phyloP scores from a whole-genome alignment of 2,329 filamentous ascomycete genomes.

The Phymatotrichopsis omnivora region DNA sequence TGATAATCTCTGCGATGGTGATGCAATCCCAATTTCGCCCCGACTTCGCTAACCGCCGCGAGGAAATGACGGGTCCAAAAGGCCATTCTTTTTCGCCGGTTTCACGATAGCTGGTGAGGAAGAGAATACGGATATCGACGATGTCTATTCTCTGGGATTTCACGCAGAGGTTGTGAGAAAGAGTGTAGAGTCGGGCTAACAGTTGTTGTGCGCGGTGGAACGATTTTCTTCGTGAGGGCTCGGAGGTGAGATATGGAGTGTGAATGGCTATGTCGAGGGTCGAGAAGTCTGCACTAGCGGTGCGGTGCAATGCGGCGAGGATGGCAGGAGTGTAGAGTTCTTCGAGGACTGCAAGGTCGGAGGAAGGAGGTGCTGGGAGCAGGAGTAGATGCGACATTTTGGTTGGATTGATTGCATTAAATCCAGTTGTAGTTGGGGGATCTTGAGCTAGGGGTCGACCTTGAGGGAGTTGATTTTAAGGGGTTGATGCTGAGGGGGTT shows the following conservation, averaged over 20 bases:
- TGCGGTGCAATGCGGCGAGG: no score
- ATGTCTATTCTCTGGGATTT: conserved; percentile 17
- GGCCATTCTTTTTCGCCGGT: conserved; percentile 4
- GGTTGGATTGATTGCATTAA: no score
- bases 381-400: no score
- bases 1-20: conserved; percentile 15
- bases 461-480: no score
- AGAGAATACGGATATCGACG: conserved; percentile 24
- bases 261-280: conserved; percentile 20
- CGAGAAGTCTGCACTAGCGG: no score
- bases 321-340: background rate
- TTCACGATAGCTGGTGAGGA: conserved; percentile 14
- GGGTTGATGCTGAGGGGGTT: no score
- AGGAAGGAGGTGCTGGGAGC: conserved; percentile 13
- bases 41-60: conserved; percentile 18
- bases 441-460: no score
- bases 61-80: conserved; percentile 23
- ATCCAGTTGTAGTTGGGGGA: no score
- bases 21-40: conserved; percentile 20
- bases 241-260: conserved; percentile 13
- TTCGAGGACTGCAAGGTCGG: background rate
- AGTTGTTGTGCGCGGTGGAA: conserved; percentile 18
- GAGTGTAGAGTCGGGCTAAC: conserved; percentile 17
- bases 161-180: conserved; percentile 6
- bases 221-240: conserved; percentile 11